phyloP scores from a whole-genome alignment of 2,329 filamentous ascomycete genomes.

The Fusarium haematococcum region DNA sequence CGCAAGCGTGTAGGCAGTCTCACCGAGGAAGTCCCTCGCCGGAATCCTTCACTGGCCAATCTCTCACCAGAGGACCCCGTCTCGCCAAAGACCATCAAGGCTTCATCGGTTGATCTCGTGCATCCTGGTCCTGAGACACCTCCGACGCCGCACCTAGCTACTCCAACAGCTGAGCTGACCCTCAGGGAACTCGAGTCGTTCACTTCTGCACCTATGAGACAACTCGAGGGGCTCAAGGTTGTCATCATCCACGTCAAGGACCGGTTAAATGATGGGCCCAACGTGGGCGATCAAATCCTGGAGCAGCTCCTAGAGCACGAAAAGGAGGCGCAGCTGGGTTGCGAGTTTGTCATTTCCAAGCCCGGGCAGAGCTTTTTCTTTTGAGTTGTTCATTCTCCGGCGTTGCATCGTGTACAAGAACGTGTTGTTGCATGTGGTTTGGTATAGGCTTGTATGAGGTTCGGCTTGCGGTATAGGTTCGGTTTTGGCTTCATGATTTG shows the following conservation, averaged over 20 bases:
- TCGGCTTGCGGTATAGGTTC: constrained; percentile 11
- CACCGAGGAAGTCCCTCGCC: constrained; percentile 38
- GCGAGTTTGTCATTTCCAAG: constrained; percentile 80
- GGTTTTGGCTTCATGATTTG: constrained; percentile 15
- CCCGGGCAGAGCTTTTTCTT: constrained; percentile 71
- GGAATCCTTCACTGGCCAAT: constrained; percentile 35
- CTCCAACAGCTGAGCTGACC: constrained; percentile 61
- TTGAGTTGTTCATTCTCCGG: constrained; percentile 43
- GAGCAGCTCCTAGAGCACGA: constrained; percentile 76
- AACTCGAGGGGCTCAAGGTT: constrained; percentile 79
- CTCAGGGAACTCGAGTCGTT: constrained; percentile 53
- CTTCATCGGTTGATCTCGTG: constrained; percentile 32
- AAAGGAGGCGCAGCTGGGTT: constrained; percentile 74
- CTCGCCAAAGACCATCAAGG: constrained; percentile 62
- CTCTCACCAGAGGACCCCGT: constrained; percentile 57
- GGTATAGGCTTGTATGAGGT: constrained; percentile 22
- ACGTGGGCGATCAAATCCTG: constrained; percentile 74
- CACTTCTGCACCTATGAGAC: constrained; percentile 48
- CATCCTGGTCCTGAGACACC: constrained; percentile 51
- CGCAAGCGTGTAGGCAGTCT: constrained; percentile 67
- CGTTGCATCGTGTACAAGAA: constrained; percentile 8
- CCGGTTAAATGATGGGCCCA: constrained; percentile 76
- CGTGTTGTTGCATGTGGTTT: constrained; percentile 11
- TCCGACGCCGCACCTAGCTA: constrained; percentile 59
- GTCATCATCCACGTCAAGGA: constrained; percentile 97